Evolutionary conservation across 2,329 filamentous ascomycete species (phyloP), one percentile per base, ranked within the genome.

Genomic region (Diaporthe velutina): DNA sequence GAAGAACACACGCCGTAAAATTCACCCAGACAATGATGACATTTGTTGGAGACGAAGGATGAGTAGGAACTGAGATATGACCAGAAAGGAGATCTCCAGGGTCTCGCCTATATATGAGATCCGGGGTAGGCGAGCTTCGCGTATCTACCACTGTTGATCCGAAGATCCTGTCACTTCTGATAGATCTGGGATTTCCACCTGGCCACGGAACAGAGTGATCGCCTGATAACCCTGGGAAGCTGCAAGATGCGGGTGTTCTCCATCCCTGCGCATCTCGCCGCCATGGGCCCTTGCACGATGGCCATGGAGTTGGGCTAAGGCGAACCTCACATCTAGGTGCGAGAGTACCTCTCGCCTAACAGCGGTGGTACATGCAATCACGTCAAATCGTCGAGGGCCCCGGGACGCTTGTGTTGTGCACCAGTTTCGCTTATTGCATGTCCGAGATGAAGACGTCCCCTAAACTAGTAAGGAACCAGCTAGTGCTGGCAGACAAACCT

Each of bases 181-280:
- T 55, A 45, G 45, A 74, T 76, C 54, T 74, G 25, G 55, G 54
- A 35, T 42, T 25, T 70, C 61, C 67, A 57, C 68, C 54, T 68
- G 48, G 58, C 42, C 48, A 35, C 55, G 17, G 64, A 54, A 52
- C 67, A 57, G 58, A 35, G 28, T 64, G 74, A 74, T 70, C 72
- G 61, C 45, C 74, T 35, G 38, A 30, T 19, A 17, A 15, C 30
- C 30, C 33, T 72, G 25, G 74, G 72, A 57, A 67, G 70, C 73
- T 76, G 73, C 67, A 60, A 48, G 61, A 58, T 66, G 38, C 35
- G 35, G 28, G 33, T 33, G 19, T 30, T 30, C 30, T 48, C 66
- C 54, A 76, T 73, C 73, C 75, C 74, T 74, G 75, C 33, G 38
- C 30, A 70, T 28, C 68, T 70, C 58, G 73, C 70, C 67, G 61